Conservation (phyloP, 176 grass and related monocot species). For the Avena atlantica region DNA sequence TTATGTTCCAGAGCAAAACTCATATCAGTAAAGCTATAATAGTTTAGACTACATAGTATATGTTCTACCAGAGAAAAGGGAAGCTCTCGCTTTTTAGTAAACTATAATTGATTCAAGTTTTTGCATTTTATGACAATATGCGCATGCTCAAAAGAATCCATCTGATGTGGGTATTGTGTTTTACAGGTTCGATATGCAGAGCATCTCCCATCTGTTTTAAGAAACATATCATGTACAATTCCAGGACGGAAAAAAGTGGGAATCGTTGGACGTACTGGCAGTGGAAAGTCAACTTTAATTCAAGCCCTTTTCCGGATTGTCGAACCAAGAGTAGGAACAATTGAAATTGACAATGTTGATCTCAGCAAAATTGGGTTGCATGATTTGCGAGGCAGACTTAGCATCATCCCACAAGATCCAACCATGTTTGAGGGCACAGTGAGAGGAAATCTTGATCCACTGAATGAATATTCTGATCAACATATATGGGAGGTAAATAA, state of each 20-base stretch:
- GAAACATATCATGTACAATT: conserved; percentile 86
- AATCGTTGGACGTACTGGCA: conserved; percentile 87
- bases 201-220: conserved; percentile 89
- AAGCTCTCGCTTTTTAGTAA: neutral
- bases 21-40: neutral
- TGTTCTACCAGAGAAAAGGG: conserved; percentile 20
- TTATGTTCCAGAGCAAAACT: neutral
- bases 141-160: conserved; percentile 13
- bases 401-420: conserved; percentile 97
- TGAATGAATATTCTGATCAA: conserved; percentile 81
- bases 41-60: neutral
- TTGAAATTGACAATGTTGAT: conserved; percentile 85
- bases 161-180: conserved; percentile 35
- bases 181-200: conserved; percentile 95
- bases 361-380: conserved; percentile 88
- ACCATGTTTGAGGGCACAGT: conserved; percentile 90
- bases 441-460: conserved; percentile 89
- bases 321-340: conserved; percentile 81
- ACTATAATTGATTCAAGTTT: neutral
- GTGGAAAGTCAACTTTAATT: conserved; percentile 94
- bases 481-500: conserved; percentile 84
- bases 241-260: conserved; percentile 95
- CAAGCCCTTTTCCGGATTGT: conserved; percentile 85
- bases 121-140: neutral
- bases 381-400: conserved; percentile 84